Percentiles rank a stretch among this genome's conserved stretches.
Evolutionary conservation across 2,329 filamentous ascomycete genomes (phyloP).

Genomic region (Grosmannia huntii): DNA sequence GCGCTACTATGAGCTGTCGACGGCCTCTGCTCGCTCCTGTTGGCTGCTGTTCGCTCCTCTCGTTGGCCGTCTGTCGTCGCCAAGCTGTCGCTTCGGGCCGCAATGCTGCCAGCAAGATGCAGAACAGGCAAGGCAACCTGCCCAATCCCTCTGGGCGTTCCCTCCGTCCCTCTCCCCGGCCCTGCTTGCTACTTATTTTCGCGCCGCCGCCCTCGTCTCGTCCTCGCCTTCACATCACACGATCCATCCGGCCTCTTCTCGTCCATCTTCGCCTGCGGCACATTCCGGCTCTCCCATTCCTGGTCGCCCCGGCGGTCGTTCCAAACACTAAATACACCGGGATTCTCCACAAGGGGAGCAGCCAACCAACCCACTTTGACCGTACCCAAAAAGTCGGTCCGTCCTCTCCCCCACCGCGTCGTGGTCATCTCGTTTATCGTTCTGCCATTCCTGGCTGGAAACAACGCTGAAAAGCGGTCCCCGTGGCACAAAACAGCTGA

Average conservation of each 20-base stretch:
- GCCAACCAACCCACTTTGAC: background rate
- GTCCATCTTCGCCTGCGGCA: background rate
- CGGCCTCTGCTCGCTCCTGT: background rate
- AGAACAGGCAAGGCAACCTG: background rate
- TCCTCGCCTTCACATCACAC: background rate
- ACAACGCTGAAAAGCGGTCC: background rate
- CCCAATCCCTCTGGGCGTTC: background rate
- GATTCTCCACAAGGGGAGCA: background rate
- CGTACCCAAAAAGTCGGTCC: background rate
- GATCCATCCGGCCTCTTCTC: background rate
- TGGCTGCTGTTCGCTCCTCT: background rate
- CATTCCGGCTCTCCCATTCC: background rate
- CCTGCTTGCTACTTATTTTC: background rate
- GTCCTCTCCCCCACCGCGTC: background rate
- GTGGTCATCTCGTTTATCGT: background rate
- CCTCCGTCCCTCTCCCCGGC: background rate
- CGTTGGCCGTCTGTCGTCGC: background rate
- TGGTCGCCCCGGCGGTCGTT: background rate
- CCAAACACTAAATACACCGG: background rate
- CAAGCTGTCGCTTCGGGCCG: background rate
- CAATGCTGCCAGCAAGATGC: background rate
- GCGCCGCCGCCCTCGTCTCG: background rate
- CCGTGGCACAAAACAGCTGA: background rate
- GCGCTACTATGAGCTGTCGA: background rate
- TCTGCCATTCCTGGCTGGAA: background rate